Percentiles rank a stretch among this genome's conserved stretches.
Conservation (phyloP, 2,329 filamentous ascomycete genomes). For the Diaporthe capsici region DNA sequence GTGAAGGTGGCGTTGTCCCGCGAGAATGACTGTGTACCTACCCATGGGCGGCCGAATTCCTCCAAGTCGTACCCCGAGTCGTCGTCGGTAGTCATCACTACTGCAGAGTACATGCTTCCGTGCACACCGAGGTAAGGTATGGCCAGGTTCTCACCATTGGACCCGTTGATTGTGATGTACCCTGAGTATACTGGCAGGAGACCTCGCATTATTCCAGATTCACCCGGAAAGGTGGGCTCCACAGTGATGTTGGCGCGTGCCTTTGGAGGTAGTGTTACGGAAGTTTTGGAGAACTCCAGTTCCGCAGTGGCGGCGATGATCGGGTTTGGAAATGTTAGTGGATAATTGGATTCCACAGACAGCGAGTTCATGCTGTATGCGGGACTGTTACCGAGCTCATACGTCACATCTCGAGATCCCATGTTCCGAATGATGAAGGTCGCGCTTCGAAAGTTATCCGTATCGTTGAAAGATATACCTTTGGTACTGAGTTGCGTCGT, state of each 20-base stretch:
- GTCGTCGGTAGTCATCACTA: constrained; percentile 37
- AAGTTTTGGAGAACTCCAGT: constrained; percentile 42
- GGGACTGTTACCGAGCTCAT: constrained; percentile 53
- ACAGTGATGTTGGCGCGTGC: constrained; percentile 47
- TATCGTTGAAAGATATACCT: constrained; percentile 61
- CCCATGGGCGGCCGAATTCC: neutral
- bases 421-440: constrained; percentile 58
- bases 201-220: constrained; percentile 36
- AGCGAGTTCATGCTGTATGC: constrained; percentile 56
- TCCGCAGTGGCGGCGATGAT: constrained; percentile 40
- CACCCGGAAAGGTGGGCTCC: constrained; percentile 44
- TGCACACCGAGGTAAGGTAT: constrained; percentile 58
- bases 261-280: constrained; percentile 49
- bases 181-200: constrained; percentile 60
- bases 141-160: constrained; percentile 52
- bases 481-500: constrained; percentile 53
- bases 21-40: constrained; percentile 22
- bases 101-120: constrained; percentile 46
- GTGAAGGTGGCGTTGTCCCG: constrained; percentile 46
- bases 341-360: neutral
- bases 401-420: constrained; percentile 52
- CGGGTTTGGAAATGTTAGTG: constrained; percentile 25
- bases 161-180: constrained; percentile 57
- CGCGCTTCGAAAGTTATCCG: constrained; percentile 49
- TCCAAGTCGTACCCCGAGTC: neutral